phyloP scores from a whole-genome alignment of 1,284 basidiomycete genomes.

The Fomitopsis pinicola region DNA sequence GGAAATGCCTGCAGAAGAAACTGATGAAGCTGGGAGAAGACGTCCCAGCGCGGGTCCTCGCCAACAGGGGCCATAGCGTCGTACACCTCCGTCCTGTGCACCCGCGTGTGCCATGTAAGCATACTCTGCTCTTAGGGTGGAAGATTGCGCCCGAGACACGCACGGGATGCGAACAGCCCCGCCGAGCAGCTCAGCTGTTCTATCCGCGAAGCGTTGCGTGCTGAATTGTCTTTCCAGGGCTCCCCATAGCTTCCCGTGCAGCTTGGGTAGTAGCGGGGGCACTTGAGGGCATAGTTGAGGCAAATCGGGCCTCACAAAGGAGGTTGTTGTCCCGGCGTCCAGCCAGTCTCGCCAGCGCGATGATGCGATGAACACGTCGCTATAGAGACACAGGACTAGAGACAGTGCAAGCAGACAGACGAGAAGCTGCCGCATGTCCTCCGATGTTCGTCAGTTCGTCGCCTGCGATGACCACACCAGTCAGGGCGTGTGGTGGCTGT shows the following conservation, averaged over 20 bases:
- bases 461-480: no score
- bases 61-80: conserved; percentile 28
- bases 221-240: background rate
- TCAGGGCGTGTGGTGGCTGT: no score
- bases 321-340: no score
- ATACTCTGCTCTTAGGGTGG: background rate
- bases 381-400: no score
- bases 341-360: no score
- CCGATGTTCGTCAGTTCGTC: no score
- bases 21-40: conserved; percentile 33
- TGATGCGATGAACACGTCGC: no score
- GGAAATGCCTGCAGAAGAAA: conserved; percentile 37
- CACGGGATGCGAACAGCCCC: conserved; percentile 10
- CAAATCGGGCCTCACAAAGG: no score
- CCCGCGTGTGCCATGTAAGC: background rate
- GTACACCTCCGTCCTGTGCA: conserved; percentile 24
- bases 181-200: background rate
- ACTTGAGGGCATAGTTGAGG: background rate
- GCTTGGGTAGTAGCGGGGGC: background rate
- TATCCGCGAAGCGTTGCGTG: background rate
- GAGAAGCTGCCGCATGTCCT: no score
- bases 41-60: conserved; percentile 39
- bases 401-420: no score
- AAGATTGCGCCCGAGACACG: background rate
- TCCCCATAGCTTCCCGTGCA: background rate